Base-by-base conservation (phyloP, 2,329 filamentous ascomycete species). In the Falciphora oryzae region DNA sequence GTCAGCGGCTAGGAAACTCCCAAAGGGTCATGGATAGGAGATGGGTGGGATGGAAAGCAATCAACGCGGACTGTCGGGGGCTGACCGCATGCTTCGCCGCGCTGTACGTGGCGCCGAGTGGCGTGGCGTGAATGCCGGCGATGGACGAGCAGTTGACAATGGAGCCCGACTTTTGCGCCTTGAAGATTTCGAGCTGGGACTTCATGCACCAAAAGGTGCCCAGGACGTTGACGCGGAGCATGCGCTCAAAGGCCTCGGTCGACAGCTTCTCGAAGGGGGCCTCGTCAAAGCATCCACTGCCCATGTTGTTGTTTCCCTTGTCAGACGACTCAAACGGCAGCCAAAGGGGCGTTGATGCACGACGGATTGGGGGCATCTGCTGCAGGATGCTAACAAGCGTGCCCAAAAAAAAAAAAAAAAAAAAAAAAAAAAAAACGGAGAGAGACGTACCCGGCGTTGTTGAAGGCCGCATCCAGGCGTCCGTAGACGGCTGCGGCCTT, bases 191-290 rank as follows among this genome's bases (percentile, higher is more conserved):
- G 35, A 62, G 61, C 38, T 57, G 22, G 25, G 38, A 18, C 38
- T 62, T 62, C 35, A 62, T 57, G 44, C 35, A 56, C 61, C 38
- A 62, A 27, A 62, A 57, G 8, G 35, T 53, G 38, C 61, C 61
- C 22, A 56, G 10, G n/a, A 62, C 29, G 61, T 62, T 57, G 25
- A 28, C 29, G 16, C 50, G 35, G 16, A 56, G 28, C 61, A 62
- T 62, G 8, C 25, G 5, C 44, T 62, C 35, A 27, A 62, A 32
- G 25, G 11, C 50, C 16, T 62, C 61, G 27, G 38, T 62, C 31
- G n/a, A 28, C 13, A 28, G 61, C 10, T 56, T 38, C 29, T 62
- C 35, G n/a, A n/a, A 57, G 10, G 25, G 53, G 3, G 10, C 32
- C 8, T 35, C 32, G 10, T 35, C 32, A 8, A 35, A 14, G 32